phyloP scores from a whole-genome alignment of 345 rosid genomes.

The Camelina sativa region DNA sequence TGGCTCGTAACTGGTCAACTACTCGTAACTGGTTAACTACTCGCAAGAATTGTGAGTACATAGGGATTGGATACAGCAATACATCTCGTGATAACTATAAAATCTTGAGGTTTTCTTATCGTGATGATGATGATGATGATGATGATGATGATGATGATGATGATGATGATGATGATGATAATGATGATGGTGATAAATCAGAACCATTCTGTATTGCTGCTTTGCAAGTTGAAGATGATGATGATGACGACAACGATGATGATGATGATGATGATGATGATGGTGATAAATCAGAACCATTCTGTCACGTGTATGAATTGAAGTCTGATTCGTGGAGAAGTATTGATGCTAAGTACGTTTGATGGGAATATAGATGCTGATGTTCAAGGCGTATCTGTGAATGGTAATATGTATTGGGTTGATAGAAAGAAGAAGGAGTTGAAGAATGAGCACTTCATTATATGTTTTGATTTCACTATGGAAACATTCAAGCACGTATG shows the following conservation, averaged over 20 bases:
- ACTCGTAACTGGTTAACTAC: no score
- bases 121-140: no score
- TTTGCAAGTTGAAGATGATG: no score
- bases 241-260: no score
- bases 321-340: neutral
- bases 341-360: neutral
- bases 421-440: neutral
- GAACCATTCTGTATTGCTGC: no score
- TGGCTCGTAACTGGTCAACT: neutral
- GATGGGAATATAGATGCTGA: neutral
- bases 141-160: no score
- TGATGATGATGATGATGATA: no score
- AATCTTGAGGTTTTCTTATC: neutral
- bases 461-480: neutral
- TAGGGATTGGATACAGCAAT: neutral
- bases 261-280: no score
- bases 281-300: no score
- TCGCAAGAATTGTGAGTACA: neutral
- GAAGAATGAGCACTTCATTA: neutral
- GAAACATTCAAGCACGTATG: neutral
- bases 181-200: no score
- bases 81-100: neutral
- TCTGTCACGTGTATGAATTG: neutral
- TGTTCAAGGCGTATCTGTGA: neutral
- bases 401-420: neutral